These are phyloP conservation scores for Backusella luteola DNA, from an alignment of 192 early-diverging fungal genomes.

Conservation along the genomic window DNA sequence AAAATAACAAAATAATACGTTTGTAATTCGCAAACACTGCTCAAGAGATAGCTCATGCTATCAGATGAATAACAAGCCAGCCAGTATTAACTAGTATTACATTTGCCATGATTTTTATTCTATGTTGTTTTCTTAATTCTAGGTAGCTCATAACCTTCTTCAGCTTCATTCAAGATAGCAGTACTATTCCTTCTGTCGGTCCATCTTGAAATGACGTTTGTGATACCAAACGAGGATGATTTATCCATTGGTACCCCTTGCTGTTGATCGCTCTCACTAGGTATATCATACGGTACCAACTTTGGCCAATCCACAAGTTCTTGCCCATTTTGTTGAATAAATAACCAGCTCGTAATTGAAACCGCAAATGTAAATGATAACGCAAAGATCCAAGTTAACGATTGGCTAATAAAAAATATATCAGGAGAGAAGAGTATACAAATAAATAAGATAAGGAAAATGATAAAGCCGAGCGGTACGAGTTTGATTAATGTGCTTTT, in stretches of 20 bases:
- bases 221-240: not conserved
- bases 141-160: conserved; percentile 22
- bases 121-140: conserved; percentile 29
- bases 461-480: conserved; percentile 5
- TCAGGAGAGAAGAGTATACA: conserved; percentile 44
- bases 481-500: not conserved
- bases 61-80: not conserved
- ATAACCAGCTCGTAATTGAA: conserved; percentile 29
- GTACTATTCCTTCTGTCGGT: conserved; percentile 10
- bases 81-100: not conserved
- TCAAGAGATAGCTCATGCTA: not conserved
- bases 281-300: conserved; percentile 27
- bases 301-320: conserved; percentile 54
- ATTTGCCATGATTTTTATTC: not conserved
- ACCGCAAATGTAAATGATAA: conserved; percentile 41
- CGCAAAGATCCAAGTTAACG: conserved; percentile 24
- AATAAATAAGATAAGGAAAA: conserved; percentile 7
- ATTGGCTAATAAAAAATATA: conserved; percentile 7
- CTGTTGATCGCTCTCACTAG: not conserved
- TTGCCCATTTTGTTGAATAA: conserved; percentile 42
- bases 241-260: not conserved
- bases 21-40: not conserved
- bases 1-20: too few relatives aligned
- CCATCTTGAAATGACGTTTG: not conserved
- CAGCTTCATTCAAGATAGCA: conserved; percentile 14